Evolutionary conservation across 2,329 filamentous ascomycete genomes (phyloP).

Genomic region (Aspergillus arachidicola): DNA sequence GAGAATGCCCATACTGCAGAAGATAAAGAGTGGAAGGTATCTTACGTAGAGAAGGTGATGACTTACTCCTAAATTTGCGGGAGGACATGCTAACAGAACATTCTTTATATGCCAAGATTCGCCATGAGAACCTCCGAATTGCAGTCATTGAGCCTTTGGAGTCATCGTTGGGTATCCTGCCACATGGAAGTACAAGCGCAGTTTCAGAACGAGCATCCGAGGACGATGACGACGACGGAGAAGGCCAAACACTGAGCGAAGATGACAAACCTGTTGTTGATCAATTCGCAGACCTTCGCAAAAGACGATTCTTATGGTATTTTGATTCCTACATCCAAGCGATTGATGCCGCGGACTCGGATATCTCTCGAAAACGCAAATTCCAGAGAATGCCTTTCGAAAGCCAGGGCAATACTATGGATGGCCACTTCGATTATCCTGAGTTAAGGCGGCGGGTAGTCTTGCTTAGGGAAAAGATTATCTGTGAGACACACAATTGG

Average conservation of each 20-base stretch:
- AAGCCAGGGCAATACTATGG: slow-evolving; percentile 74
- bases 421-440: slow-evolving; percentile 80
- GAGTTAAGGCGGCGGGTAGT: slow-evolving; percentile 70
- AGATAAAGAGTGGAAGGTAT: slow-evolving; percentile 73
- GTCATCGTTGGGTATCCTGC: slow-evolving; percentile 68
- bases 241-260: slow-evolving; percentile 36
- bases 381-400: slow-evolving; percentile 93
- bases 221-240: slow-evolving; percentile 39
- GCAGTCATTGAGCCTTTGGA: slow-evolving; percentile 86
- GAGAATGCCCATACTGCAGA: slow-evolving; percentile 69
- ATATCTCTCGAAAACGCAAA: slow-evolving; percentile 62
- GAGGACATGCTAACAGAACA: background rate
- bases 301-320: slow-evolving; percentile 93
- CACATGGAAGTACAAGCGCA: slow-evolving; percentile 49
- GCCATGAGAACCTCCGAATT: slow-evolving; percentile 85
- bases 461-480: slow-evolving; percentile 69
- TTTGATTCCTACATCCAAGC: slow-evolving; percentile 80
- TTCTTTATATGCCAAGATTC: slow-evolving; percentile 62
- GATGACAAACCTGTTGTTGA: slow-evolving; percentile 62
- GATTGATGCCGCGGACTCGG: slow-evolving; percentile 57
- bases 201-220: slow-evolving; percentile 29
- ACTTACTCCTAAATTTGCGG: background rate
- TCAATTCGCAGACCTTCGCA: slow-evolving; percentile 87
- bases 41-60: slow-evolving; percentile 76
- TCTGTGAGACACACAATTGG: slow-evolving; percentile 74